Evolutionary conservation across 331 rosid species (phyloP).

Genomic region (Acacia concinna): DNA sequence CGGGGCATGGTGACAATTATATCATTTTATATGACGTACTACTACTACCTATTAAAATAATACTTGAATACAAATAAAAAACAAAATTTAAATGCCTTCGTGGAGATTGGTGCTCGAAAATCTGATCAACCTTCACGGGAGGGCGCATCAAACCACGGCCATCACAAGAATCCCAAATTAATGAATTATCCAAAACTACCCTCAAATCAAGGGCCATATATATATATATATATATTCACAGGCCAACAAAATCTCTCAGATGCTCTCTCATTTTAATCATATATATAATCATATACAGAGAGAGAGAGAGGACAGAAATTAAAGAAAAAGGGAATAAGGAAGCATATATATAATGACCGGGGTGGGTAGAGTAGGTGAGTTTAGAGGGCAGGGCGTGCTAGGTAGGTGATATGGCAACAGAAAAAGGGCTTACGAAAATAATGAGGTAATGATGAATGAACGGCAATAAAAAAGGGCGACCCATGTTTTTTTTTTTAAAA

Average conservation of each 20-base stretch:
- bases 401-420: background rate
- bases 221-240: background rate
- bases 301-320: background rate
- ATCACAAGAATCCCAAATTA: background rate
- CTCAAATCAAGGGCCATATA: background rate
- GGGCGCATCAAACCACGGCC: background rate
- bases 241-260: background rate
- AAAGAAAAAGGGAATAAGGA: background rate
- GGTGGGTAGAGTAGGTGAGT: background rate
- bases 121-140: conserved; percentile 3
- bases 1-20: too few species aligned
- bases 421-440: conserved; percentile 60
- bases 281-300: background rate
- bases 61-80: too few species aligned
- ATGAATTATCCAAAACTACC: too few species aligned
- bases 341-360: too few species aligned
- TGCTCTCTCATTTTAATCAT: background rate
- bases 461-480: conserved; percentile 40
- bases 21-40: too few species aligned
- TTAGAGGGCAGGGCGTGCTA: background rate
- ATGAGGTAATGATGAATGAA: conserved; percentile 67
- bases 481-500: too few species aligned
- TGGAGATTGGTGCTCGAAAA: background rate
- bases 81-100: background rate
- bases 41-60: too few species aligned